Base-by-base conservation (phyloP, 106 monocot species). In the Allium fistulosum region DNA sequence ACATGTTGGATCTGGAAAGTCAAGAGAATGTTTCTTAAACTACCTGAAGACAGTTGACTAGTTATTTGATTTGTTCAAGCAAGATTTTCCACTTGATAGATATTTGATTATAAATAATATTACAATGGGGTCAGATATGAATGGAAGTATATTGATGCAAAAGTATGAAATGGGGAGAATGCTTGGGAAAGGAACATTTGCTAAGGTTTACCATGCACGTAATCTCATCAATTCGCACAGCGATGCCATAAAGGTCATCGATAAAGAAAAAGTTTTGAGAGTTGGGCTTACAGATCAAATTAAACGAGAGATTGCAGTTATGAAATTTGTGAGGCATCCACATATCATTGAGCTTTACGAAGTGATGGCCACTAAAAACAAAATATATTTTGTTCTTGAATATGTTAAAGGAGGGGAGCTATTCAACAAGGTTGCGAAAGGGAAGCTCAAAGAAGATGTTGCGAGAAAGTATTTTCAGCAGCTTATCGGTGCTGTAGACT, bases 321-420 rank as follows among this genome's bases (percentile, higher is more conserved):
- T 83, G 83, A 72, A 55, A 63, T 49, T 72, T 52, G 53, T 83
- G 58, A 67, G 48, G 10, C 83, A 83, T 51, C 75, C 75, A 26
- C 75, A 83, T 51, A 58, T 83, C 17, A 68, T 79, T 9, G 58
- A 76, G 46, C 76, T 83, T 14, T 72, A 76, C 14, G 83, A 83
- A 49, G 83, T 83, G 27, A 83, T 83, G 83, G 83, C 83, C 10
- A 75, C 62, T 59, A 70, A 72, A 48, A 63, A 67, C 0, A 83
- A 83, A 59, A 83, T 83, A 18, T 83, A 76, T 50, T 74, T 83
- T 18, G 79, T 69, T 6, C 27, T 83, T 51, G 83, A 83, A 48
- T 76, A 69, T 18, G 67, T 72, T 7, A 74, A 51, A 52, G 79
- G 83, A 5, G 83, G 83, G 7, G 79, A 83, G 51, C 64, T 83